Percentiles rank a stretch among this genome's conserved stretches.
phyloP scores from a whole-genome alignment of 306 rosid genomes.

The Quercus rubra region DNA sequence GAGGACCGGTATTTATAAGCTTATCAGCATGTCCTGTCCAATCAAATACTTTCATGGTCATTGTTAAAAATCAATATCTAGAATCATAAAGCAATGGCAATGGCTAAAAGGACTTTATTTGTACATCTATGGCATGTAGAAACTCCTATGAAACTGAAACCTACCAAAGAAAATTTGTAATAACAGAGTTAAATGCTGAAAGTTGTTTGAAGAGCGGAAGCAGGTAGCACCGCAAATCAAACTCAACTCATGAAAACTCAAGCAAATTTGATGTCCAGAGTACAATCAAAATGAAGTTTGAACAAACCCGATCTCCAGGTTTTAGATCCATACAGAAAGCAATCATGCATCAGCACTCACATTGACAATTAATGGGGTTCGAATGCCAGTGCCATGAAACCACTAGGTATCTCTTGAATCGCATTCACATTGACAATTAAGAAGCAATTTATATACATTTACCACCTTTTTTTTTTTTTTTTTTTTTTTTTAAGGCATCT shows the following conservation, averaged over 20 bases:
- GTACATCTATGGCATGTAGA: neutral
- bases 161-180: neutral
- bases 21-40: slow-evolving; percentile 64
- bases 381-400: no score
- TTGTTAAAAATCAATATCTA: neutral
- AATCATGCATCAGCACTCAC: no score
- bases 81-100: neutral
- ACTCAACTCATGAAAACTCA: no score
- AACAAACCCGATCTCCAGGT: neutral
- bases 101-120: neutral
- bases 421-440: neutral
- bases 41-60: neutral
- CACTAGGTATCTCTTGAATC: no score
- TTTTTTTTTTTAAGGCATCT: no score
- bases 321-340: neutral
- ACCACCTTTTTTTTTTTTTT: neutral
- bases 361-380: no score
- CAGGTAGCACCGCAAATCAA: neutral
- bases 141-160: neutral
- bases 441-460: neutral
- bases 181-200: neutral
- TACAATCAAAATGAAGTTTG: neutral
- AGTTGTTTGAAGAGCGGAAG: neutral
- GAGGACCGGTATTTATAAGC: slow-evolving; percentile 50
- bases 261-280: neutral